Evolutionary conservation across 345 rosid species (phyloP).

Genomic region (Pelargonium nanum): DNA sequence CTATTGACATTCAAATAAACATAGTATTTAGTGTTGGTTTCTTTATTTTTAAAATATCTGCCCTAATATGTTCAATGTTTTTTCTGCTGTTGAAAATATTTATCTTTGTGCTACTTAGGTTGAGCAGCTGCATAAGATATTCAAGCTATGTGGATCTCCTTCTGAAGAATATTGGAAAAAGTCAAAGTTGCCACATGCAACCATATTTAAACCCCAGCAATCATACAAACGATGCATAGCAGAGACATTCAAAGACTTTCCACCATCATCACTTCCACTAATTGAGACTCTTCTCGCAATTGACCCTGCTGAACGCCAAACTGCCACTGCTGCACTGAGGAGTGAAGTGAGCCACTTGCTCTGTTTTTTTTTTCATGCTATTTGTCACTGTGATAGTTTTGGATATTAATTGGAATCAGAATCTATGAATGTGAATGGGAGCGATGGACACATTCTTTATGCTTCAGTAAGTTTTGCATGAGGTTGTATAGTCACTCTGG

Average conservation of each 20-base stretch:
- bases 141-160: conserved; percentile 71
- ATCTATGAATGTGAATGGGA: neutral
- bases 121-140: conserved; percentile 74
- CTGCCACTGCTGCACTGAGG: conserved; percentile 53
- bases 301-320: conserved; percentile 59
- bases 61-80: conserved; percentile 4
- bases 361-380: neutral
- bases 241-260: conserved; percentile 61
- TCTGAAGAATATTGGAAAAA: conserved; percentile 73
- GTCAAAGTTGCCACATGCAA: conserved; percentile 70
- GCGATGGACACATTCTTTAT: neutral
- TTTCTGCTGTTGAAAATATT: conserved; percentile 6
- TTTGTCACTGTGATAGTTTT: too few relatives aligned
- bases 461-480: neutral
- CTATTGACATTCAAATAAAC: too few relatives aligned
- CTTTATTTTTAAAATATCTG: neutral
- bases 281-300: conserved; percentile 64
- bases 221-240: conserved; percentile 56
- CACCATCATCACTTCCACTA: conserved; percentile 54
- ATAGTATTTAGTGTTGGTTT: too few relatives aligned
- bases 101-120: conserved; percentile 29
- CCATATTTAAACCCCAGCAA: conserved; percentile 69
- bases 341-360: conserved; percentile 44
- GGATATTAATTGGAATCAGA: too few relatives aligned
- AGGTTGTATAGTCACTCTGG: too few relatives aligned